Conservation (phyloP, 495 filamentous ascomycete genomes). For the Annulohypoxylon nitens region DNA sequence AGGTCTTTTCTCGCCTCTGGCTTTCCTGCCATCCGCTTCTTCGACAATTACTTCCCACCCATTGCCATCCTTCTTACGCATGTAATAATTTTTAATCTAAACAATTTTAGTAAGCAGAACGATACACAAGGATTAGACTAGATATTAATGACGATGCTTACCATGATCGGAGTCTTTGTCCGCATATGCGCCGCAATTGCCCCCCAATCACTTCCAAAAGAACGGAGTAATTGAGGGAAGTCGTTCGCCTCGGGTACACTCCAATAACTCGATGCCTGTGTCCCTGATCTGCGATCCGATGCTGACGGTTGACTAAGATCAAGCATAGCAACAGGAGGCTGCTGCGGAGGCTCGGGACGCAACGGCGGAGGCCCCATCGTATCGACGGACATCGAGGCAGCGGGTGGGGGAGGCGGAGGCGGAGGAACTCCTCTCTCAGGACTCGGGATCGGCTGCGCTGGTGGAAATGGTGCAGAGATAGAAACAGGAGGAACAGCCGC, state of each 20-base stretch:
- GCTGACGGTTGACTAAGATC: slow-evolving; percentile 56
- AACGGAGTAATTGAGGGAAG: slow-evolving; percentile 79
- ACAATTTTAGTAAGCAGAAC: slow-evolving; percentile 45
- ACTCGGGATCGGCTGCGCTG: slow-evolving; percentile 51
- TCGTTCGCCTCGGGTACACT: slow-evolving; percentile 91
- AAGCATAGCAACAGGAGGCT: slow-evolving; percentile 56
- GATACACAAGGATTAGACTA: slow-evolving; percentile 18
- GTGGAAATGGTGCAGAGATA: slow-evolving; percentile 58
- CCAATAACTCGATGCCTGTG: slow-evolving; percentile 91
- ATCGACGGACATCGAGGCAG: slow-evolving; percentile 56
- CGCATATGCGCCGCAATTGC: slow-evolving; percentile 88
- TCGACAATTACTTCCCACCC: slow-evolving; percentile 77
- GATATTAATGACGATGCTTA: slow-evolving; percentile 57
- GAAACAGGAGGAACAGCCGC: slow-evolving; percentile 42
- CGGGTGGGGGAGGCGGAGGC: slow-evolving; percentile 47
- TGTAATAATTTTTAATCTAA: slow-evolving; percentile 94
- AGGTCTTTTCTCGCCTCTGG: slow-evolving; percentile 77
- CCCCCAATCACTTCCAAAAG: slow-evolving; percentile 91
- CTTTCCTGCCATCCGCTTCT: slow-evolving; percentile 77
- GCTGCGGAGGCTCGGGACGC: slow-evolving; percentile 61
- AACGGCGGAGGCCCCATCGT: slow-evolving; percentile 64
- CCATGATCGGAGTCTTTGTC: slow-evolving; percentile 95
- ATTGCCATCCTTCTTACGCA: slow-evolving; percentile 79
- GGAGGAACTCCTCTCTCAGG: slow-evolving; percentile 53
- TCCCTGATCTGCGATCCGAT: slow-evolving; percentile 62